phyloP scores from a whole-genome alignment of 2,329 filamentous ascomycete genomes.

The Aspergillus oerlinghausenensis region DNA sequence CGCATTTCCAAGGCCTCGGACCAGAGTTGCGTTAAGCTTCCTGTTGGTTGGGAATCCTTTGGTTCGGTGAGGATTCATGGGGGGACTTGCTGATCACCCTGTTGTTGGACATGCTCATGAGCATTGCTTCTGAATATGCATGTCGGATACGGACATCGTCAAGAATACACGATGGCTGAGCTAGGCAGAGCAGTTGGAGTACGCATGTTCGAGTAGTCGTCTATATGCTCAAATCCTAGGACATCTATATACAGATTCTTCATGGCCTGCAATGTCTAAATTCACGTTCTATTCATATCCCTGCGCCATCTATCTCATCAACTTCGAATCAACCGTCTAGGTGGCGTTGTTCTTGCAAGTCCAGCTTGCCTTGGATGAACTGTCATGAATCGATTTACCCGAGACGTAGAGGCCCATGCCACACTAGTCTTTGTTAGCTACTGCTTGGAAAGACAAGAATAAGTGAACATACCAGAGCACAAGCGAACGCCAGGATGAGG shows the following conservation, averaged over 20 bases:
- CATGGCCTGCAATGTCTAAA: neutral
- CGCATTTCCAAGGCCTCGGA: neutral
- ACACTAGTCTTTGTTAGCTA: constrained; percentile 22
- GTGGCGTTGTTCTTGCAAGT: constrained; percentile 32
- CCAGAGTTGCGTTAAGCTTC: neutral
- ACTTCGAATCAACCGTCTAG: neutral
- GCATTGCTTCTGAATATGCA: neutral
- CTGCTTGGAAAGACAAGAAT: neutral
- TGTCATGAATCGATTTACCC: constrained; percentile 32
- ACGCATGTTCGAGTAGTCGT: too few species aligned
- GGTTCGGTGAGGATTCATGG: neutral
- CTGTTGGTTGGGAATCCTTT: neutral
- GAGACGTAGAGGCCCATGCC: constrained; percentile 38
- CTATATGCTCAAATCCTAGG: too few species aligned
- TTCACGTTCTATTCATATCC: neutral
- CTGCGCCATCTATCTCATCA: neutral
- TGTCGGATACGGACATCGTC: neutral
- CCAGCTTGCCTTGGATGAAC: constrained; percentile 29
- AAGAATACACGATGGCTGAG: too few species aligned
- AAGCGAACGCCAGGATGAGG: constrained; percentile 33
- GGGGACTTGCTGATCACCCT: neutral
- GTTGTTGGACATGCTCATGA: neutral
- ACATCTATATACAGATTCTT: too few species aligned
- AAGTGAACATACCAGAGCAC: constrained; percentile 19
- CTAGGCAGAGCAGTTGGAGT: too few species aligned